Evolutionary conservation across 1,139 yeast species (phyloP).

Genomic region (Pichia sp.): DNA sequence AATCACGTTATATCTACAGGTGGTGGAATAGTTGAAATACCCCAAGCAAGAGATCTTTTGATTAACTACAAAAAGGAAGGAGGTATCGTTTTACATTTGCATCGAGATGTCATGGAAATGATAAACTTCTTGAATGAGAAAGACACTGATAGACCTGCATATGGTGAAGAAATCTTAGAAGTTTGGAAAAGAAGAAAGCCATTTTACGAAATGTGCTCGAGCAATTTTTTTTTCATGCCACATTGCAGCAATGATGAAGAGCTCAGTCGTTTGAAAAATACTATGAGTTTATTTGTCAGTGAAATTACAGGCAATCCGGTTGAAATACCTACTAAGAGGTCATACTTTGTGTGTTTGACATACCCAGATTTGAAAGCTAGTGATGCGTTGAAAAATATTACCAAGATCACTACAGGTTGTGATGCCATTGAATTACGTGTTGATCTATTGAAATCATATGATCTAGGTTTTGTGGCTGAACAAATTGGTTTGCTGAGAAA

Average conservation of each 20-base stretch:
- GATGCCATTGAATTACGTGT: slow-evolving; percentile 82
- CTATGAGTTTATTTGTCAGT: slow-evolving; percentile 55
- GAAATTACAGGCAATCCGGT: slow-evolving; percentile 57
- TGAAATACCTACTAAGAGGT: slow-evolving; percentile 49
- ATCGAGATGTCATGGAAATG: slow-evolving; percentile 80
- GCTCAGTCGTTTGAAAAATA: slow-evolving; percentile 51
- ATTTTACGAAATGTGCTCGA: slow-evolving; percentile 80
- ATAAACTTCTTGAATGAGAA: slow-evolving; percentile 60
- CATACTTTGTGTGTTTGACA: slow-evolving; percentile 72
- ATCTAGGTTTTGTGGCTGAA: slow-evolving; percentile 56
- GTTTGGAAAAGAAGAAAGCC: slow-evolving; percentile 82
- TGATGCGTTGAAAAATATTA: slow-evolving; percentile 36
- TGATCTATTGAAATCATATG: slow-evolving; percentile 56
- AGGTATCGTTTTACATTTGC: slow-evolving; percentile 82
- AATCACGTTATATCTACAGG: slow-evolving; percentile 87
- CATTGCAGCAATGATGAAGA: slow-evolving; percentile 58
- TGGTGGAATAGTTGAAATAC: slow-evolving; percentile 89
- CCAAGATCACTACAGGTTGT: slow-evolving; percentile 60
- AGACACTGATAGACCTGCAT: slow-evolving; percentile 88
- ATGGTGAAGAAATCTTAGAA: slow-evolving; percentile 65
- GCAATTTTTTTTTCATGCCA: slow-evolving; percentile 71
- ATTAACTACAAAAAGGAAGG: slow-evolving; percentile 51
- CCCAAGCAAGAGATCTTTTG: slow-evolving; percentile 59
- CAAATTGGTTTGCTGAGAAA: slow-evolving; percentile 69
- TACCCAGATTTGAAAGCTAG: slow-evolving; percentile 50